Evolutionary conservation across 331 rosid species (phyloP).

Genomic region (Rosa hybrid): DNA sequence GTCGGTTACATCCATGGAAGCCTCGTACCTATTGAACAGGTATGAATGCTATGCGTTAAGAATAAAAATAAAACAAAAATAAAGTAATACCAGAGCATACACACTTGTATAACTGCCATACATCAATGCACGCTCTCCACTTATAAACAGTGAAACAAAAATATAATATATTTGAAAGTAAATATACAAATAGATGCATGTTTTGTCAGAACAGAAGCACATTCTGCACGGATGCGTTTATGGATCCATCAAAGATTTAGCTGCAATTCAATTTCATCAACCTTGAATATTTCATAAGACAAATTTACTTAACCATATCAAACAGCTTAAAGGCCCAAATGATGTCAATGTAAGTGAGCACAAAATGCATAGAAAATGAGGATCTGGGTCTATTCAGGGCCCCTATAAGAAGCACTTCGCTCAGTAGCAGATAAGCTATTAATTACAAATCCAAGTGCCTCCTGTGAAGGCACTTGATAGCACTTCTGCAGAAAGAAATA

Average conservation of each 20-base stretch:
- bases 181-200: background rate
- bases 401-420: background rate
- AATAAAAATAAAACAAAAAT: constrained; percentile 5
- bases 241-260: background rate
- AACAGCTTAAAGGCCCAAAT: background rate
- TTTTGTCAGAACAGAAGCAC: background rate
- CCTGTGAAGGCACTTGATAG: background rate
- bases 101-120: background rate
- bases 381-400: background rate
- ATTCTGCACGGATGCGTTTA: background rate
- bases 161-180: background rate
- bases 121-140: background rate
- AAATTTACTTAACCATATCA: constrained; percentile 1
- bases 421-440: background rate
- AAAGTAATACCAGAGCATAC: background rate
- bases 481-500: background rate
- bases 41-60: constrained; percentile 21
- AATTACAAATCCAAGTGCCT: background rate
- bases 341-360: constrained; percentile 8
- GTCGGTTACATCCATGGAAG: constrained; percentile 97
- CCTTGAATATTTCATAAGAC: background rate
- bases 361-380: constrained; percentile 22
- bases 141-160: no score
- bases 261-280: background rate
- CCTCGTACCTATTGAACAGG: constrained; percentile 70